Evolutionary conservation across 108 stramenopile genomes (phyloP).

Genomic region (Cyclotella atomus): DNA sequence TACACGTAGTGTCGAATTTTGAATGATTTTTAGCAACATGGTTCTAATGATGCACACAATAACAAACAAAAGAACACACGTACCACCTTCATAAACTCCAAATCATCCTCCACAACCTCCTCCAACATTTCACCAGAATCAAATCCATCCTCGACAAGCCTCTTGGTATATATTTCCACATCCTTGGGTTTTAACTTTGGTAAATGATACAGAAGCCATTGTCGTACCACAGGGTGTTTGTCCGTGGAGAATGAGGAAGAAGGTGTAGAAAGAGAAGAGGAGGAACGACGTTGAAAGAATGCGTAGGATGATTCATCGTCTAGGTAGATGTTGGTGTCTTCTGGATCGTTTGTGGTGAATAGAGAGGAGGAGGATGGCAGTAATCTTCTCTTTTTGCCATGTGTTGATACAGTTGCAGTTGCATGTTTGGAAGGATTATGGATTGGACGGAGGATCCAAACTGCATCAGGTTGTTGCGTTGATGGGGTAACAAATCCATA

Average conservation of each 20-base stretch:
- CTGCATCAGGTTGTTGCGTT: no score
- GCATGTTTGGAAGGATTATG: no score
- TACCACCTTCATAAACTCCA: slow-evolving; percentile 33
- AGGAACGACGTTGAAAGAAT: neutral
- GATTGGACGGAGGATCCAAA: no score
- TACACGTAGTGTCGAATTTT: no score
- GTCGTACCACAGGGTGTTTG: neutral
- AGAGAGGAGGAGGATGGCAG: neutral
- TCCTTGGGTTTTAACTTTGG: slow-evolving; percentile 18
- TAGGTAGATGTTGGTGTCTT: neutral
- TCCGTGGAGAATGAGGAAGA: neutral
- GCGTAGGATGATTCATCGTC: neutral
- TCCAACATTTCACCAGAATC: slow-evolving; percentile 14
- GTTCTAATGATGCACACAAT: neutral
- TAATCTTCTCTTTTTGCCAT: no score
- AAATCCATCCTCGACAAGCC: slow-evolving; percentile 26
- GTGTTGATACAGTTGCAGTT: no score
- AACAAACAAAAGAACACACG: neutral
- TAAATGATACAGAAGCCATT: slow-evolving; percentile 24
- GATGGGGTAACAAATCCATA: no score
- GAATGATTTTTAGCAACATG: neutral
- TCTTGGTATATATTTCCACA: slow-evolving; percentile 15
- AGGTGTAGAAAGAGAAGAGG: slow-evolving; percentile 2
- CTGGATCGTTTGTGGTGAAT: neutral
- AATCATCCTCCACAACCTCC: slow-evolving; percentile 27